These are phyloP conservation scores for Apiotrichum siamense DNA, from an alignment of 1,284 basidiomycete genomes.

Conservation along the genomic window DNA sequence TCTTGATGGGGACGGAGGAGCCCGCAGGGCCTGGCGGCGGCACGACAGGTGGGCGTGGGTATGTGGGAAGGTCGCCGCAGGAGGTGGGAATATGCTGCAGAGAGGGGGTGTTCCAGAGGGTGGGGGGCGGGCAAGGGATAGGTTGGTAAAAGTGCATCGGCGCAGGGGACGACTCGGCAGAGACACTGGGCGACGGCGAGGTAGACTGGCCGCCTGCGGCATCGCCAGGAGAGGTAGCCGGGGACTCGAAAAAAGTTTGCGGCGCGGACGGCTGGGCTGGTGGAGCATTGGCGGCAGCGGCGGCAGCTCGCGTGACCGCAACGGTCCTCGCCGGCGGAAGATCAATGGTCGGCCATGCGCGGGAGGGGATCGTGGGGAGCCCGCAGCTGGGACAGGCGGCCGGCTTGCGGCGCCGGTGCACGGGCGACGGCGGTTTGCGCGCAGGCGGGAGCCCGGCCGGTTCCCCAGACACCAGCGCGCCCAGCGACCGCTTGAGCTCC, in stretches of 20 bases:
- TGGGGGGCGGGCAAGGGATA: background rate
- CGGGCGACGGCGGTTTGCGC: background rate
- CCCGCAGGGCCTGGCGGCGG: constrained; percentile 6
- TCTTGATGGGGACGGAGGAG: background rate
- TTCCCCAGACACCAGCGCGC: background rate
- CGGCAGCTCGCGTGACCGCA: constrained; percentile 9
- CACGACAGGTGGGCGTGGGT: constrained; percentile 27
- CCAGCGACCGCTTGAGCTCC: background rate
- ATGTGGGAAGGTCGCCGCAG: constrained; percentile 36
- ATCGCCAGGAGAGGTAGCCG: background rate
- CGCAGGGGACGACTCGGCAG: background rate
- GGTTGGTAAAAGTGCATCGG: background rate
- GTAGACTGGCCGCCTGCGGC: background rate
- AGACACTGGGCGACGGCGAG: too few relatives aligned
- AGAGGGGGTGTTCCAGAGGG: constrained; percentile 16
- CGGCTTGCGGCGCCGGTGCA: constrained; percentile 1
- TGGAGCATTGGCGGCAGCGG: background rate
- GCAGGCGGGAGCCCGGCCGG: background rate
- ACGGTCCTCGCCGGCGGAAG: constrained; percentile 7
- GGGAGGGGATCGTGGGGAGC: background rate
- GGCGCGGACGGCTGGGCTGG: background rate
- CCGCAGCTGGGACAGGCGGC: background rate
- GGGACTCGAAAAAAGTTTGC: background rate
- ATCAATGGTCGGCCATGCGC: background rate
- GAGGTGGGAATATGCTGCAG: constrained; percentile 31